phyloP scores from a whole-genome alignment of 2,329 filamentous ascomycete genomes.

The Verticillium dahliae region DNA sequence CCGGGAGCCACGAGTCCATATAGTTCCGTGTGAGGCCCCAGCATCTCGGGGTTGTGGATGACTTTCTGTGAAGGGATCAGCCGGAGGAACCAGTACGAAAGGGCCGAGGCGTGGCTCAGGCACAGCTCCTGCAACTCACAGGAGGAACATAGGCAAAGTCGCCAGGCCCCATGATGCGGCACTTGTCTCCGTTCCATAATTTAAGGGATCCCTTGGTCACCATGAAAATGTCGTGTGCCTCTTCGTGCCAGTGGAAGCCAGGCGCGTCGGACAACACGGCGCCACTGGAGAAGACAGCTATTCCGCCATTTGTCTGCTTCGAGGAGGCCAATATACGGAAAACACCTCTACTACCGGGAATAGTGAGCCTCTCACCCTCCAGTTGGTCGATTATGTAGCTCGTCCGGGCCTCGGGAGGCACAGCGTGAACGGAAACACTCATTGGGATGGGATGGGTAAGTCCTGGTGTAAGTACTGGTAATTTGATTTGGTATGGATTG shows the following conservation, averaged over 20 bases:
- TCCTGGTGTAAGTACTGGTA: too few species aligned
- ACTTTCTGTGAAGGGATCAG: conserved; percentile 26
- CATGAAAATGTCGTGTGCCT: conserved; percentile 52
- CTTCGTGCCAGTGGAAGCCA: conserved; percentile 50
- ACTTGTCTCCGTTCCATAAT: conserved; percentile 51
- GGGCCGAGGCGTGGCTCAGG: background rate
- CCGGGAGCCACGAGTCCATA: conserved; percentile 49
- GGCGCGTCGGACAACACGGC: conserved; percentile 36
- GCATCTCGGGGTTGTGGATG: conserved; percentile 48
- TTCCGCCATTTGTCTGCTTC: conserved; percentile 42
- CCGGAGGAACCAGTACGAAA: background rate
- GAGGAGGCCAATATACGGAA: conserved; percentile 44
- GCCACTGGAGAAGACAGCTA: conserved; percentile 43
- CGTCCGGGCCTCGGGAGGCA: conserved; percentile 28
- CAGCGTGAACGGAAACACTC: conserved; percentile 22
- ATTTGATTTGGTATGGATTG: background rate
- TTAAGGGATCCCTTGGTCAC: conserved; percentile 48
- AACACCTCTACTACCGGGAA: conserved; percentile 44
- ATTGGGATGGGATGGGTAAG: conserved; percentile 12
- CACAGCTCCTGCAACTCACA: conserved; percentile 29
- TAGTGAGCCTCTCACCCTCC: conserved; percentile 43
- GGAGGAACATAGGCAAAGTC: conserved; percentile 54
- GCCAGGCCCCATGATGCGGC: conserved; percentile 43
- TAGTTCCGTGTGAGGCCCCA: conserved; percentile 47
- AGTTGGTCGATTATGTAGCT: conserved; percentile 40